Conservation (phyloP, 2,329 filamentous ascomycete genomes). For the Colletotrichum sp. region DNA sequence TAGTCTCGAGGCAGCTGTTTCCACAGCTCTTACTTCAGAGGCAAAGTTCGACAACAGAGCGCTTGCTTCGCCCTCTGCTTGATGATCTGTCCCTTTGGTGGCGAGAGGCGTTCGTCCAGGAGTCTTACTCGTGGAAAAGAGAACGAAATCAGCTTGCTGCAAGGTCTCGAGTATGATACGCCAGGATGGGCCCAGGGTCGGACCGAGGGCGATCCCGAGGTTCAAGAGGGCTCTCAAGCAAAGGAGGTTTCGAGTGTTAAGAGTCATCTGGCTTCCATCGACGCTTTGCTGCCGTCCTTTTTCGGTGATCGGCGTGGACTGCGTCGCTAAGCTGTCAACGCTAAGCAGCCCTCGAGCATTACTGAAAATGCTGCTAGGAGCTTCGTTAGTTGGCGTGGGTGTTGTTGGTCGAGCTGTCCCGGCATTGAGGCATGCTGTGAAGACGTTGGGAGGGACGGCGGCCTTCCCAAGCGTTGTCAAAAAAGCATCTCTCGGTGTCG, state of each 20-base stretch:
- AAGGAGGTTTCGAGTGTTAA: conserved; percentile 89
- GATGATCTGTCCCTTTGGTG: conserved; percentile 50
- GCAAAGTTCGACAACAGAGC: conserved; percentile 71
- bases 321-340: conserved; percentile 72
- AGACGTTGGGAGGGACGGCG: conserved; percentile 82
- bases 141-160: conserved; percentile 89
- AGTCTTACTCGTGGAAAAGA: conserved; percentile 68
- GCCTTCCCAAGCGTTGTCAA: conserved; percentile 93
- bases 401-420: conserved; percentile 48
- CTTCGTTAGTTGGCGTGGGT: conserved; percentile 39
- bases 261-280: conserved; percentile 57
- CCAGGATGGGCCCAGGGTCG: conserved; percentile 86
- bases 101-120: conserved; percentile 57
- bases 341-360: conserved; percentile 77
- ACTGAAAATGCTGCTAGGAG: conserved; percentile 62
- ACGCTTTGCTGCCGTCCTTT: conserved; percentile 64
- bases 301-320: conserved; percentile 60
- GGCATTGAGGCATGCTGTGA: conserved; percentile 63
- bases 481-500: conserved; percentile 91
- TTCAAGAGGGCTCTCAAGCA: conserved; percentile 94
- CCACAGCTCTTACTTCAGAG: conserved; percentile 84
- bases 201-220: conserved; percentile 90
- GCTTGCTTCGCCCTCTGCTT: conserved; percentile 55
- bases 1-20: conserved; percentile 83
- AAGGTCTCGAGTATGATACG: conserved; percentile 90